Percentiles rank a stretch among this genome's conserved stretches.
These are phyloP conservation scores for Perkinsela sp. DNA, from an alignment of 208 protist genomes.

Conservation along the genomic window DNA sequence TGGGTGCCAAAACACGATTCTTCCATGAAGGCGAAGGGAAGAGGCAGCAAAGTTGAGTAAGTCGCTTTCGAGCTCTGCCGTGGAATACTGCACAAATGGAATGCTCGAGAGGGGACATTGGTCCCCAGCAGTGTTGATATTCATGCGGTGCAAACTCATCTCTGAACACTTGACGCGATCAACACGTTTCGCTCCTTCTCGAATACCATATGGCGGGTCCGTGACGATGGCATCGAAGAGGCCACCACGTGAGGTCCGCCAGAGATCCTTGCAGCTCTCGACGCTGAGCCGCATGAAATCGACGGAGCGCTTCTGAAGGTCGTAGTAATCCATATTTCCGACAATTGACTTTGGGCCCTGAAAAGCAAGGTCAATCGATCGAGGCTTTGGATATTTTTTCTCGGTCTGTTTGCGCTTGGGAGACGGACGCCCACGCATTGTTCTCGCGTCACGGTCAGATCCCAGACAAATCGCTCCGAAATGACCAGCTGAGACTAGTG, in stretches of 20 bases:
- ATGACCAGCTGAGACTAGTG: conserved; percentile 45
- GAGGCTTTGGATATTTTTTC: conserved; percentile 1
- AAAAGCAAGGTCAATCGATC: conserved; percentile 1
- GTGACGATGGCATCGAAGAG: conserved; percentile 67
- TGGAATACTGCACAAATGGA: conserved; percentile 8
- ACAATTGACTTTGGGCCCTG: not conserved
- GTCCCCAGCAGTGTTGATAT: conserved; percentile 1
- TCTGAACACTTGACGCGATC: not conserved
- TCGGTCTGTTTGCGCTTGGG: not conserved
- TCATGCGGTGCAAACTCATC: not conserved
- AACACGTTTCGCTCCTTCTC: conserved; percentile 14
- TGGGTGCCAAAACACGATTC: conserved; percentile 73
- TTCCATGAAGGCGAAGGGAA: conserved; percentile 41
- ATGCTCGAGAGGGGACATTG: not conserved
- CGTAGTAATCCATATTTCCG: conserved; percentile 4
- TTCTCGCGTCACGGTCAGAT: conserved; percentile 50
- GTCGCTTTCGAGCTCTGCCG: conserved; percentile 42
- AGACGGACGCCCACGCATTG: conserved; percentile 27
- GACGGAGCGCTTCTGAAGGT: not conserved
- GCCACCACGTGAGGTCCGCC: conserved; percentile 1
- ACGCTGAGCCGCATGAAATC: not conserved
- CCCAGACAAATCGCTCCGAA: conserved; percentile 55
- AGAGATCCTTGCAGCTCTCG: not conserved
- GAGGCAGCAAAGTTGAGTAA: conserved; percentile 65
- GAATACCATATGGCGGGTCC: conserved; percentile 66